Base-by-base conservation (phyloP, 2,329 filamentous ascomycete genomes). In the Pseudonectria buxi region DNA sequence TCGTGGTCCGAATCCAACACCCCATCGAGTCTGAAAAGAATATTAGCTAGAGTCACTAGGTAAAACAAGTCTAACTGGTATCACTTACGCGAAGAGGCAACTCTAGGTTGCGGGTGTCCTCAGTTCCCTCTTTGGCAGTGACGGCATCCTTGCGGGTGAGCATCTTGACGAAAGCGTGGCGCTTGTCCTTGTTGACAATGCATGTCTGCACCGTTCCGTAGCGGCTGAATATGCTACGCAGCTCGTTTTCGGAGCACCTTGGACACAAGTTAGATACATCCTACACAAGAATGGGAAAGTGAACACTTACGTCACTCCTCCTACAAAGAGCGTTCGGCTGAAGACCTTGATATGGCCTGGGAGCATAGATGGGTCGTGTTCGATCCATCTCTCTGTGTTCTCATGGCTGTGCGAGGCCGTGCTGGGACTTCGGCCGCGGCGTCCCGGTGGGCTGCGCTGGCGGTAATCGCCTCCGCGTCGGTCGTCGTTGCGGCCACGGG, bases 91-190 rank as follows among this genome's bases (percentile, higher is more conserved):
- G 75, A 35, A 87, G 76, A 46, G 86, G 78, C 50, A 84, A 75
- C 33, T 86, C 83, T 5, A 81, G 72, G 40, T 80, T 75, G 45
- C 83, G 78, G 42, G 79, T 77, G 34, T 79, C 80, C 59, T 95
- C 89, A 80, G 96, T 95, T 33, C 81, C 86, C 26, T 83, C 77
- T 58, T 94, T 94, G 33, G 92, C 92, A 43, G 61, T 69, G 40
- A 94, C 74, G 11, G 92, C 90, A 61, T 95, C 87, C 43, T 78
- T 74, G 26, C 94, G 86, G 45, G 78, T 92, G 48, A 92, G 76
- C 92, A 98, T 98, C 67, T 98, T 98, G 54, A 98, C 90, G 59
- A 98, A 98, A 6, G 92, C 92, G 62, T 98, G 92, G 13, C 92
- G 85, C 67, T 96, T 98, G 56, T 98, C 92, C 54, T 87, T 84